Conservation (phyloP, 306 rosid species). For the Boehmeria nivea region DNA sequence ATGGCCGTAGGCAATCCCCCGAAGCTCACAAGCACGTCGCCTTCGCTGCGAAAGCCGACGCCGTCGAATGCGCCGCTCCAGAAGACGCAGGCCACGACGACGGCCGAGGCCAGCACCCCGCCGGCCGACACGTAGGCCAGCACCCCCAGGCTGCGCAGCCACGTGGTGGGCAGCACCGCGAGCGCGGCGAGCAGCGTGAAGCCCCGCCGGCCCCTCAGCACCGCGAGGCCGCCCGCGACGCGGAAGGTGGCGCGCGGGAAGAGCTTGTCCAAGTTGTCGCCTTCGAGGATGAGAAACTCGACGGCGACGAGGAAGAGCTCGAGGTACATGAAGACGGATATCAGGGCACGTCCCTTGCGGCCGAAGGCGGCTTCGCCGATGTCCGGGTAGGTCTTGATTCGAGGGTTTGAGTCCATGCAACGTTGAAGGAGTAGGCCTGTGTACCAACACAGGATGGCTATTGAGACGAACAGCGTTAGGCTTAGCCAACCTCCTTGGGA, state of each 20-base stretch:
- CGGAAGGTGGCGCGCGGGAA: slow-evolving; percentile 41
- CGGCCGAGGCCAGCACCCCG: slow-evolving; percentile 50
- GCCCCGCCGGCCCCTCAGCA: slow-evolving; percentile 32
- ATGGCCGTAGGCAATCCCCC: slow-evolving; percentile 38
- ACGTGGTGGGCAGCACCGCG: slow-evolving; percentile 56
- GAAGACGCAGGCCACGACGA: slow-evolving; percentile 36
- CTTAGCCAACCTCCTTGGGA: slow-evolving; percentile 79
- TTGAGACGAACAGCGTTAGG: slow-evolving; percentile 32
- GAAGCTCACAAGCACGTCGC: slow-evolving; percentile 21
- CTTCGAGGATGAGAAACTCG: slow-evolving; percentile 60
- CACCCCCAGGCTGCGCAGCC: slow-evolving; percentile 48
- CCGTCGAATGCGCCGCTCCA: slow-evolving; percentile 58
- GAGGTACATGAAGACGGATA: slow-evolving; percentile 40
- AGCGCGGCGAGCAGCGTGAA: slow-evolving; percentile 46
- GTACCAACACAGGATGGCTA: slow-evolving; percentile 54
- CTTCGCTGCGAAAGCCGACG: slow-evolving; percentile 42
- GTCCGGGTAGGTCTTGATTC: slow-evolving; percentile 47
- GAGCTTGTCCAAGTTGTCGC: slow-evolving; percentile 53
- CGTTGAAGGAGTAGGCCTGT: slow-evolving; percentile 53
- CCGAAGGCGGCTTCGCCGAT: slow-evolving; percentile 64
- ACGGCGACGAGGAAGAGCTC: slow-evolving; percentile 50
- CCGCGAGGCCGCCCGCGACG: slow-evolving; percentile 22
- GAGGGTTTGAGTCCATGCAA: slow-evolving; percentile 45
- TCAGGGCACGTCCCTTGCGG: slow-evolving; percentile 35
- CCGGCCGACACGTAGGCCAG: slow-evolving; percentile 61